Conservation (phyloP, 345 rosid genomes). For the Gossypium longicalyx region DNA sequence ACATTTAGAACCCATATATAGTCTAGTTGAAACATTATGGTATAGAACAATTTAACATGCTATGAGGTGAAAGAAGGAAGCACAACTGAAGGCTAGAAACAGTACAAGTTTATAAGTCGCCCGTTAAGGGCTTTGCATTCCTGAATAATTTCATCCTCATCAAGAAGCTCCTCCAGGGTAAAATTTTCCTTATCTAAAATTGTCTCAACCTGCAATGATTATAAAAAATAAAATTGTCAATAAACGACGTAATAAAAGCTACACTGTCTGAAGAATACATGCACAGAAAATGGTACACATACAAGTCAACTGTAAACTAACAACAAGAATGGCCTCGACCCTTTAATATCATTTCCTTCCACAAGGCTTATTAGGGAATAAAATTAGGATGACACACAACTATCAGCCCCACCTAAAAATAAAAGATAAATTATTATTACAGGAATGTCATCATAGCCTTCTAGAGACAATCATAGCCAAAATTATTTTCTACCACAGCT, state of each 20-base stretch:
- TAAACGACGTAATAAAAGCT: not conserved
- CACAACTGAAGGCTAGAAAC: not conserved
- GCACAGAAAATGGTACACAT: not conserved
- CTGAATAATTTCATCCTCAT: conserved; percentile 95
- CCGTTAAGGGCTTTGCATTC: conserved; percentile 92
- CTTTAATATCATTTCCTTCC: not conserved
- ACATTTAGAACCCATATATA: not conserved
- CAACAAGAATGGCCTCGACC: not conserved
- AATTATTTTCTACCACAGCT: not conserved
- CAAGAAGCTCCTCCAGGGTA: conserved; percentile 89
- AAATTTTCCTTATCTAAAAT: conserved; percentile 82
- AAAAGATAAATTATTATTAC: too few relatives aligned
- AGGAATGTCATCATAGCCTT: not conserved
- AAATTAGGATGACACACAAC: not conserved
- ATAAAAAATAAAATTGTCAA: not conserved
- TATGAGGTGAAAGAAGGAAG: not conserved
- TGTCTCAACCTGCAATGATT: conserved; percentile 67
- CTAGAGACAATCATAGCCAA: not conserved
- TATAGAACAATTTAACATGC: not conserved
- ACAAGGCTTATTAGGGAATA: not conserved
- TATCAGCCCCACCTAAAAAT: not conserved
- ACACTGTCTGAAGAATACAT: not conserved
- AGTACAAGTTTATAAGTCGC: conserved; percentile 84
- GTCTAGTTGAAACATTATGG: not conserved
- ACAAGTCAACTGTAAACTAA: not conserved